phyloP scores from a whole-genome alignment of 345 rosid genomes.

The Nephelium lappaceum region DNA sequence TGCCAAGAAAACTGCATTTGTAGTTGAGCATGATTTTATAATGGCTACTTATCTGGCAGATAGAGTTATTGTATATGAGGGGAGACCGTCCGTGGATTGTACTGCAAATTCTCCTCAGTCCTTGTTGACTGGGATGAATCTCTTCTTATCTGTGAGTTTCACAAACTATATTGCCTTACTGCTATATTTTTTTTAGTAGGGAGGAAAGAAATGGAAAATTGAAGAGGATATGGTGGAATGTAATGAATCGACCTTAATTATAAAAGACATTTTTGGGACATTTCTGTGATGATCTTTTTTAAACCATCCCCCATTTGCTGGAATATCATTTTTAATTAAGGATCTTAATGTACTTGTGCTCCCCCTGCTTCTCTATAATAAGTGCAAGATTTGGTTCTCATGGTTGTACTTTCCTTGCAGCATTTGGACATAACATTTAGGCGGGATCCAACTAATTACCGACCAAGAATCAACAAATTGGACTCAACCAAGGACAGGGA shows the following conservation, averaged over 20 bases:
- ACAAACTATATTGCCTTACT: neutral
- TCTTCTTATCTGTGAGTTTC: slow-evolving; percentile 85
- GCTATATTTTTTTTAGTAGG: neutral
- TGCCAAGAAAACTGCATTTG: slow-evolving; percentile 97
- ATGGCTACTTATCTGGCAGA: slow-evolving; percentile 98
- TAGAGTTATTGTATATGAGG: slow-evolving; percentile 94
- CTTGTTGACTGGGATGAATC: slow-evolving; percentile 95
- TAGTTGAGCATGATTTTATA: slow-evolving; percentile 98
- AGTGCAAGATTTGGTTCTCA: neutral
- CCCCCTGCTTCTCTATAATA: too few species aligned
- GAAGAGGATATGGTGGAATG: neutral
- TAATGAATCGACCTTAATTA: neutral
- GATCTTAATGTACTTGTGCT: neutral
- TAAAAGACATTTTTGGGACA: too few species aligned
- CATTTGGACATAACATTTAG: slow-evolving; percentile 93
- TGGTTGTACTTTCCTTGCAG: slow-evolving; percentile 39
- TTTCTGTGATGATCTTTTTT: neutral
- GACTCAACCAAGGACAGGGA: slow-evolving; percentile 98
- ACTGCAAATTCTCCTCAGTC: slow-evolving; percentile 94
- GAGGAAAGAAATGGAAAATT: neutral
- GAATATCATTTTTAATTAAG: neutral
- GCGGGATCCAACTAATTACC: slow-evolving; percentile 89
- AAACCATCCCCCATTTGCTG: neutral
- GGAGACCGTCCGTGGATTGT: slow-evolving; percentile 86
- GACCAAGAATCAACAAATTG: slow-evolving; percentile 94